Base-by-base conservation (phyloP, 2,329 filamentous ascomycete species). In the Alternaria triticimaculans region DNA sequence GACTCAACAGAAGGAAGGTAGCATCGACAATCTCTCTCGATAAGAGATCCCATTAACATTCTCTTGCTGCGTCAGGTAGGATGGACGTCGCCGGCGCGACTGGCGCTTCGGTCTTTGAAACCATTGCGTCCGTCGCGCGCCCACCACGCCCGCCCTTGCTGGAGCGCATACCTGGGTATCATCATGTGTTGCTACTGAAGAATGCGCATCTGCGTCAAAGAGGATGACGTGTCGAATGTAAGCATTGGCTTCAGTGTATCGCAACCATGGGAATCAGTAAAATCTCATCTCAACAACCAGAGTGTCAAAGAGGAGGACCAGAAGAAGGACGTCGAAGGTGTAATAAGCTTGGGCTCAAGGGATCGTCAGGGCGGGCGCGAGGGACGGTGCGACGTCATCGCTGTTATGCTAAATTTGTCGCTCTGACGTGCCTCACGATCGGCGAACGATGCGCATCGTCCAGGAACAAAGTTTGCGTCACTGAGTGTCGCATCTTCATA, bases 401-500 rank as follows among this genome's bases (percentile, higher is more conserved):
- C 45, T 20, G 21, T 26, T 10, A 1, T 41, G 55, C 44, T 58
- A 58, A 50, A 58, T 50, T 50, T 50, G n/a, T 37, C 45, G 28
- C 26, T 41, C 30, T 26, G 30, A 28, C 21, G 26, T 21, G 43
- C 28, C 50, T 30, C 30, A 43, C 8, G 50, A 63, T 63, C 44
- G 28, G 48, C 60, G 49, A 63, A 59, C 50, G 56, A 55, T 46
- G 26, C 60, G 60, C 44, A 55, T 59, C 28, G 15, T 26, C 12
- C 37, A 41, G 37, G 49, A n/a, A 49, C 15, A 26, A 12, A 18
- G 12, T 43, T 25, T 51, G 50, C 60, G 49, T 63, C 60, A 63
- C 49, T 50, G 12, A 20, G 10, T 44, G 60, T 63, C 56, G 56
- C 50, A 60, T 60, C 56, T 37, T 63, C 49, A 55, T 63, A 26